A percentile compares a stretch with the other conserved stretches of the same genome.
These are phyloP conservation scores for Musa troglodytarum DNA, from an alignment of 176 grass and related monocot genomes.

Conservation along the genomic window DNA sequence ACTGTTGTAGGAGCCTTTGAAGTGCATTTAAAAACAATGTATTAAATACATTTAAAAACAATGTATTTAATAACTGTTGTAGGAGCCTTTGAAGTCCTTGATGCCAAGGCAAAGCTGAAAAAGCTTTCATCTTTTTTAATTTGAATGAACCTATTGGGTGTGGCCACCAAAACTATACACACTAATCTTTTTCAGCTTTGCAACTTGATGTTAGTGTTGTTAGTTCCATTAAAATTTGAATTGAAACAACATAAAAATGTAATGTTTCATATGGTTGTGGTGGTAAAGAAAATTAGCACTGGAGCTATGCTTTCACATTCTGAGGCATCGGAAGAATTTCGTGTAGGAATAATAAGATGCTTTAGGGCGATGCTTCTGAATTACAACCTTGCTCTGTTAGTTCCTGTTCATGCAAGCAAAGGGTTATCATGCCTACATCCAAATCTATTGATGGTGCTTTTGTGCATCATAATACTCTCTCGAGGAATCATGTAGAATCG, in stretches of 20 bases:
- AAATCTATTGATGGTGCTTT: conserved; percentile 21
- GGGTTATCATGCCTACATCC: conserved; percentile 28
- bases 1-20: too few species aligned
- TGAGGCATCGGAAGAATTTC: conserved; percentile 87
- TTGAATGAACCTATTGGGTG: too few species aligned
- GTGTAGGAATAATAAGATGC: conserved; percentile 64
- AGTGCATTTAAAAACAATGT: too few species aligned
- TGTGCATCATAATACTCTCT: conserved; percentile 8
- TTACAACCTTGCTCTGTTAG: conserved; percentile 56
- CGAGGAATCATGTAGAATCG: conserved; percentile 24
- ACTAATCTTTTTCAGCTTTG: too few species aligned
- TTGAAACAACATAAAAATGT: background rate
- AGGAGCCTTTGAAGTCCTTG: too few species aligned
- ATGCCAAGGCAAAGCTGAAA: too few species aligned
- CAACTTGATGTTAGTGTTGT: too few species aligned
- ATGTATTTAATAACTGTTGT: too few species aligned
- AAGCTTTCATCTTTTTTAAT: too few species aligned
- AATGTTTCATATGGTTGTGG: conserved; percentile 47
- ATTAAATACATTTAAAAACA: too few species aligned
- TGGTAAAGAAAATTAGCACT: conserved; percentile 66
- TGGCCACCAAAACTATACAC: too few species aligned
- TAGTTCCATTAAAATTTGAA: background rate
- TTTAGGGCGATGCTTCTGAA: conserved; percentile 66
- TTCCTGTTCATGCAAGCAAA: conserved; percentile 59
- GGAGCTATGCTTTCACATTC: conserved; percentile 76